phyloP scores from a whole-genome alignment of 1,139 yeast genomes.

The Ashbya aceris region DNA sequence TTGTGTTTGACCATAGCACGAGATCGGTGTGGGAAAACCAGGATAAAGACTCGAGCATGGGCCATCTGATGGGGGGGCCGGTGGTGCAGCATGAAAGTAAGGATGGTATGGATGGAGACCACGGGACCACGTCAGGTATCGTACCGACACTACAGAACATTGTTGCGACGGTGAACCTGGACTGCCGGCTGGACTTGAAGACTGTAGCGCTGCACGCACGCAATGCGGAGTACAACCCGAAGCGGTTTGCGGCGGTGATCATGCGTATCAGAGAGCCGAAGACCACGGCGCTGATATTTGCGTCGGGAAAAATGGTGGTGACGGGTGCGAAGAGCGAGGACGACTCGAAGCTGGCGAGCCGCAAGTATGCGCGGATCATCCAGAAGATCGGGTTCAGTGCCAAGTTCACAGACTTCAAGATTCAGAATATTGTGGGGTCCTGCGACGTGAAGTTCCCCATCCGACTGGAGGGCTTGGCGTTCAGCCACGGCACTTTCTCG shows the following conservation, averaged over 20 bases:
- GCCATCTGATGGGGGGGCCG: constrained; percentile 2
- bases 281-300: constrained; percentile 95
- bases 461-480: constrained; percentile 94
- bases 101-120: constrained; percentile 3
- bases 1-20: constrained; percentile 30
- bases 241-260: constrained; percentile 97
- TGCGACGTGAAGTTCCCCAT: constrained; percentile 97
- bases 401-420: constrained; percentile 90
- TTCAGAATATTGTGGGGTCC: constrained; percentile 97
- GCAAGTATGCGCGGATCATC: constrained; percentile 95
- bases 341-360: constrained; percentile 91
- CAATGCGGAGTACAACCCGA: constrained; percentile 97
- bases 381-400: constrained; percentile 97
- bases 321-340: constrained; percentile 99
- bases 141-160: constrained; percentile 95
- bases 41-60: constrained; percentile 11
- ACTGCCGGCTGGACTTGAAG: constrained; percentile 88
- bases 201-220: constrained; percentile 98
- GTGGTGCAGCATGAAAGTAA: constrained; percentile 9
- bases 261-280: constrained; percentile 99
- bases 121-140: constrained; percentile 68
- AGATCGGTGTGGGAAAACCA: constrained; percentile 31
- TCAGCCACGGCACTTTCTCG: constrained; percentile 97
- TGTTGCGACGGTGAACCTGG: constrained; percentile 95
- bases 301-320: constrained; percentile 98